Evolutionary conservation across 2,329 filamentous ascomycete genomes (phyloP).

Genomic region (Shiraia bambusicola): DNA sequence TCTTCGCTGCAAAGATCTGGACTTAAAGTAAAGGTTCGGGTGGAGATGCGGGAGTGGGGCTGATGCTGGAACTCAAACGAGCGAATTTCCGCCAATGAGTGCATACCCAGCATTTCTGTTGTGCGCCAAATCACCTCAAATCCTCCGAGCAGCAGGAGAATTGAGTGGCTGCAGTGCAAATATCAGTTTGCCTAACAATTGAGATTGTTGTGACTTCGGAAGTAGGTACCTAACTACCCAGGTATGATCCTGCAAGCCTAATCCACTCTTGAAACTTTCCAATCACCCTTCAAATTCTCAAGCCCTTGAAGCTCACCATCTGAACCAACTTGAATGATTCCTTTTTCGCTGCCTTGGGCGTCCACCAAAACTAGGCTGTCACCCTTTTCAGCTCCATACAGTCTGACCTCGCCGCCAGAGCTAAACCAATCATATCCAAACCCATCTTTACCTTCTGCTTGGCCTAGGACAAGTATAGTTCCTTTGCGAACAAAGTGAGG

Average conservation of each 20-base stretch:
- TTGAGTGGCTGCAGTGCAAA: no score
- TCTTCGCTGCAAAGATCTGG: slow-evolving; percentile 16
- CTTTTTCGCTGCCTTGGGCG: slow-evolving; percentile 32
- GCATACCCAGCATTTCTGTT: neutral
- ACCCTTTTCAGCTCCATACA: slow-evolving; percentile 42
- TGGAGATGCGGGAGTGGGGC: slow-evolving; percentile 21
- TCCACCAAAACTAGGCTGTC: slow-evolving; percentile 42
- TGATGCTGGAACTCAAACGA: slow-evolving; percentile 10
- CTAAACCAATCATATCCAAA: slow-evolving; percentile 47
- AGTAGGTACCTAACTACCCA: no score
- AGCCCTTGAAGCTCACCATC: slow-evolving; percentile 34
- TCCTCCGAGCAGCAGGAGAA: no score
- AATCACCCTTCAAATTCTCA: slow-evolving; percentile 36
- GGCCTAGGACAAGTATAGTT: slow-evolving; percentile 44
- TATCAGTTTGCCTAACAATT: no score
- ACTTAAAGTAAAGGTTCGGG: slow-evolving; percentile 17
- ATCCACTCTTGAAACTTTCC: slow-evolving; percentile 34
- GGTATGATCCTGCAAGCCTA: slow-evolving; percentile 10
- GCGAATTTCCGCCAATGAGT: slow-evolving; percentile 28
- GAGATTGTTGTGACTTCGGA: no score
- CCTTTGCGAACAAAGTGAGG: slow-evolving; percentile 48
- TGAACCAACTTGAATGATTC: slow-evolving; percentile 30
- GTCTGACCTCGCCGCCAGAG: slow-evolving; percentile 41
- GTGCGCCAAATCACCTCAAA: no score
- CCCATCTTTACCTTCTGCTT: slow-evolving; percentile 40